phyloP scores from a whole-genome alignment of 2,329 filamentous ascomycete species.

The Macrophomina phaseolina region DNA sequence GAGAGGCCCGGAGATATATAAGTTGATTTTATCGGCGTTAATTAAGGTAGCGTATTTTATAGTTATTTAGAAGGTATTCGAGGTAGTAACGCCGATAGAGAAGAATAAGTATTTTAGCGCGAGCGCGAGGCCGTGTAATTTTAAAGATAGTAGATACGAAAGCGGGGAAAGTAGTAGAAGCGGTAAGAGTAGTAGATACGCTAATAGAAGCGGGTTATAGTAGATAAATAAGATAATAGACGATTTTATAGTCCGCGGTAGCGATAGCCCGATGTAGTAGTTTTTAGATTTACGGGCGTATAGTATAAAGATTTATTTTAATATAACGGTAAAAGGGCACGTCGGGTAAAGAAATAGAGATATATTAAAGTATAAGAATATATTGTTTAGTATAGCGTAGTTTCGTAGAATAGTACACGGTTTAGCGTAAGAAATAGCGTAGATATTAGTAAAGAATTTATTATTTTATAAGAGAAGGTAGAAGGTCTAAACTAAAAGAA shows the following conservation, averaged over 20 bases:
- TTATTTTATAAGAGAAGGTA: too few species aligned
- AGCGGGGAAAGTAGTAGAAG: slow-evolving; percentile 27
- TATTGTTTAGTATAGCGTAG: slow-evolving; percentile 25
- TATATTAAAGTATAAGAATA: slow-evolving; percentile 29
- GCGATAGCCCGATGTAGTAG: slow-evolving; percentile 31
- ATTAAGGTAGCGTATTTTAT: slow-evolving; percentile 30
- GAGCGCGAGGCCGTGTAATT: too few species aligned
- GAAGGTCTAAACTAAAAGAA: too few species aligned
- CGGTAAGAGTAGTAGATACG: neutral
- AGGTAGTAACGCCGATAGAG: neutral
- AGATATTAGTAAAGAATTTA: too few species aligned
- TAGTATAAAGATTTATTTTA: slow-evolving; percentile 31
- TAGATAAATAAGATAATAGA: slow-evolving; percentile 29
- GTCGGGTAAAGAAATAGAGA: slow-evolving; percentile 27
- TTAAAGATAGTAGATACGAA: too few species aligned
- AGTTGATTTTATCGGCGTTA: neutral
- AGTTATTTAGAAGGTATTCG: slow-evolving; percentile 29
- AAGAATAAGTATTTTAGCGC: too few species aligned
- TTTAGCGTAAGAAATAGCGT: too few species aligned
- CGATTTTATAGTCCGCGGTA: slow-evolving; percentile 32
- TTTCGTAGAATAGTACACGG: neutral
- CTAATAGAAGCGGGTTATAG: neutral
- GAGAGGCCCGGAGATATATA: slow-evolving; percentile 28
- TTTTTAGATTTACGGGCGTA: slow-evolving; percentile 32
- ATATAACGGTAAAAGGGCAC: slow-evolving; percentile 29